Percentiles rank a stretch among this genome's conserved stretches.
These are phyloP conservation scores for Globisporangium barbulae DNA, from an alignment of 352 stramenopile species.

Conservation along the genomic window DNA sequence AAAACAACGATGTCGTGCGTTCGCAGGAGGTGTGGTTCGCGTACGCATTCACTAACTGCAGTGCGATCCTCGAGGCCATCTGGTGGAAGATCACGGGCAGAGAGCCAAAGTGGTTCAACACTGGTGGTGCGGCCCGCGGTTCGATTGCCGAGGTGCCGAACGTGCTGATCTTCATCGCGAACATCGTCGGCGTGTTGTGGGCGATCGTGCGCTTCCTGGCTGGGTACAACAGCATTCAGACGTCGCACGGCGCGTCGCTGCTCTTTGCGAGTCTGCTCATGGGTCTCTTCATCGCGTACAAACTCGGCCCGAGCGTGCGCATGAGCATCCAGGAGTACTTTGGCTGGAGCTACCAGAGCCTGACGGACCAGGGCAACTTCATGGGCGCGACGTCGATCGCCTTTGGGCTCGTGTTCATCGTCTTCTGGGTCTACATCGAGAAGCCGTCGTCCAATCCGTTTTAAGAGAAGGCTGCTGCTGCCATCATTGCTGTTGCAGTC, in stretches of 20 bases:
- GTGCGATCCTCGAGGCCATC: conserved; percentile 67
- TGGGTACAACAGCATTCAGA: conserved; percentile 74
- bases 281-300: conserved; percentile 77
- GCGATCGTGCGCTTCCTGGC: conserved; percentile 76
- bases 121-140: conserved; percentile 58
- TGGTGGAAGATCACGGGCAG: conserved; percentile 85
- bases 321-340: conserved; percentile 90
- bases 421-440: conserved; percentile 81
- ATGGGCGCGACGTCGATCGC: conserved; percentile 69
- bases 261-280: conserved; percentile 78
- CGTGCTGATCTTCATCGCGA: conserved; percentile 73
- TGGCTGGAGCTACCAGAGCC: conserved; percentile 84
- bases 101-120: conserved; percentile 81
- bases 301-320: conserved; percentile 72
- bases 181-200: conserved; percentile 63
- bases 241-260: conserved; percentile 66
- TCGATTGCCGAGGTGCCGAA: conserved; percentile 71
- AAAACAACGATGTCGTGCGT: conserved; percentile 82
- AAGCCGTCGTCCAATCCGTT: conserved; percentile 76
- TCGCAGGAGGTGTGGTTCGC: conserved; percentile 85
- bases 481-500: not conserved
- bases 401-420: conserved; percentile 76
- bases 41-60: conserved; percentile 82
- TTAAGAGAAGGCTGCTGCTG: too few relatives aligned
- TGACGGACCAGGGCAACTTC: conserved; percentile 84